phyloP scores from a whole-genome alignment of 306 rosid genomes.

The Luffa acutangula region DNA sequence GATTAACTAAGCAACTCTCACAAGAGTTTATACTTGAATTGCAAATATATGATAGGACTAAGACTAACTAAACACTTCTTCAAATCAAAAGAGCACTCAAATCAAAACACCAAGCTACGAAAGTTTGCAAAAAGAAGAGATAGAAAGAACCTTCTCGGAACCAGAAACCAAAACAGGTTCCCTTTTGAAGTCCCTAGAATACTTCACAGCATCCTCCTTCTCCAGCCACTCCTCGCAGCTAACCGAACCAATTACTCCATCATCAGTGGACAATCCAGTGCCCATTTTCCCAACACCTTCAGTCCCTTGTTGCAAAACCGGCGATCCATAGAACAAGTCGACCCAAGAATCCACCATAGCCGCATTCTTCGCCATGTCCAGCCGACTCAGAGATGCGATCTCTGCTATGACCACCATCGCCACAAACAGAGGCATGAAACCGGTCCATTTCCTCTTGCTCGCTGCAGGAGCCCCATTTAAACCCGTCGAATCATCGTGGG shows the following conservation, averaged over 20 bases:
- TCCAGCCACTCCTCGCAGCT: constrained; percentile 82
- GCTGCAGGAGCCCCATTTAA: constrained; percentile 12
- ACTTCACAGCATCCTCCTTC: constrained; percentile 58
- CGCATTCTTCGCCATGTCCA: constrained; percentile 67
- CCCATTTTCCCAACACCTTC: constrained; percentile 19
- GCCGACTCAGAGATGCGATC: constrained; percentile 70
- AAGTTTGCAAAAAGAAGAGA: background rate
- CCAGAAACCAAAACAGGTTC: constrained; percentile 72
- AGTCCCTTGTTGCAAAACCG: constrained; percentile 12
- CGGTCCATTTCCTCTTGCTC: constrained; percentile 52
- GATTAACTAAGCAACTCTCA: background rate
- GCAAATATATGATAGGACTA: background rate
- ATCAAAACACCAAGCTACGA: background rate
- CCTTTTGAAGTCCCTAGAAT: constrained; percentile 54
- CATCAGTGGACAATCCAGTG: constrained; percentile 10
- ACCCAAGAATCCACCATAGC: constrained; percentile 59
- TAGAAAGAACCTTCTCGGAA: constrained; percentile 49
- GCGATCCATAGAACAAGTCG: constrained; percentile 43
- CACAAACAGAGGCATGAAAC: constrained; percentile 49
- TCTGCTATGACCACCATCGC: constrained; percentile 68
- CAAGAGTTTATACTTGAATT: background rate
- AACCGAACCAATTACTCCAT: constrained; percentile 21
- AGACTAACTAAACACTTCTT: background rate
- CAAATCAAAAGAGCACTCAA: background rate
- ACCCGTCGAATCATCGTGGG: constrained; percentile 35